Percentiles rank a stretch among this genome's conserved stretches.
These are phyloP conservation scores for Clarkia xantiana DNA, from an alignment of 345 rosid species.

Conservation along the genomic window DNA sequence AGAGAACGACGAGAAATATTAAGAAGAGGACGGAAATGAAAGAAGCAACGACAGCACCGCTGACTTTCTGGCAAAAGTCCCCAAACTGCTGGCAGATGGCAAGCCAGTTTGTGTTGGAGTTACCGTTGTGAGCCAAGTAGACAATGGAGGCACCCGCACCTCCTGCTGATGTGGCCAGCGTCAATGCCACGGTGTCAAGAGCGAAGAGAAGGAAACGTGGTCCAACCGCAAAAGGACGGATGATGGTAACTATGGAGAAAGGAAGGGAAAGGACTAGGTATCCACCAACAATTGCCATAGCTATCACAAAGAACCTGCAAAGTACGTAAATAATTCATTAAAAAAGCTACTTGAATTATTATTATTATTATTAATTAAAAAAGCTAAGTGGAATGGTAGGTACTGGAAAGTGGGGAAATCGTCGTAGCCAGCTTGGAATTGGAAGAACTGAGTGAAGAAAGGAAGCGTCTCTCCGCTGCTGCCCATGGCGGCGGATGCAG, in stretches of 20 bases:
- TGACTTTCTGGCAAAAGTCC: constrained; percentile 64
- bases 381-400: no score
- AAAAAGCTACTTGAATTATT: no score
- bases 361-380: no score
- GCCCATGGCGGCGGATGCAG: constrained; percentile 59
- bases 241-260: constrained; percentile 52
- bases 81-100: constrained; percentile 73
- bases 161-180: constrained; percentile 41
- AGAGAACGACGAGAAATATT: constrained; percentile 35
- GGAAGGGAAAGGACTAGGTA: constrained; percentile 80
- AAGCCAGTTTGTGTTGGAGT: constrained; percentile 68
- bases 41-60: constrained; percentile 76
- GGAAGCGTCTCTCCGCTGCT: constrained; percentile 64
- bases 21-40: constrained; percentile 30
- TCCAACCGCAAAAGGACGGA: constrained; percentile 55
- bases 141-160: constrained; percentile 65
- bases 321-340: not conserved
- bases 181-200: constrained; percentile 55
- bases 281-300: constrained; percentile 40
- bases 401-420: constrained; percentile 67
- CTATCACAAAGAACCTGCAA: constrained; percentile 67
- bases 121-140: constrained; percentile 77
- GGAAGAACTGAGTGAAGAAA: constrained; percentile 83
- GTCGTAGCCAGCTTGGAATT: constrained; percentile 71
- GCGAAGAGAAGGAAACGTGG: constrained; percentile 47